A percentile compares a stretch with the other conserved stretches of the same genome.
phyloP scores from a whole-genome alignment of 2,329 filamentous ascomycete genomes.

The Alternaria rosae region DNA sequence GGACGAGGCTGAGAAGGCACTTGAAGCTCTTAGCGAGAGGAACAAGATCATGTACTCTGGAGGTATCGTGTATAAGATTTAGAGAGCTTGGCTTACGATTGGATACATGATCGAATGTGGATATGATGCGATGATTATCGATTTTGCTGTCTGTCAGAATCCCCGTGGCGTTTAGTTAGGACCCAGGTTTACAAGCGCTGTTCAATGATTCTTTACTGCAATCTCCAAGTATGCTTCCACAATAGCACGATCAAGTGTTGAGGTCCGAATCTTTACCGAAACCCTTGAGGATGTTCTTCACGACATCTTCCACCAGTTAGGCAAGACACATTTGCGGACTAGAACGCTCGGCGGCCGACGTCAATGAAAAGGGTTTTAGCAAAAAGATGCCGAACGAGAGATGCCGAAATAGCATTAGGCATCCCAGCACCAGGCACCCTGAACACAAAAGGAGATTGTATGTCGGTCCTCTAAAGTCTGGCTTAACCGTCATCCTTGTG shows the following conservation, averaged over 20 bases:
- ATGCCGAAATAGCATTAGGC: neutral
- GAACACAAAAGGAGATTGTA: neutral
- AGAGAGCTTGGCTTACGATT: conserved; percentile 1
- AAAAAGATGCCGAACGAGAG: neutral
- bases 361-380: neutral
- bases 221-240: neutral
- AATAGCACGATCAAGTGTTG: neutral
- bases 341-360: neutral
- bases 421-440: neutral
- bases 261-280: neutral
- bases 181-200: neutral
- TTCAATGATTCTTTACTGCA: neutral
- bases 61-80: conserved; percentile 60
- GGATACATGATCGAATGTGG: neutral
- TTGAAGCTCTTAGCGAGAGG: conserved; percentile 79
- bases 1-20: conserved; percentile 76
- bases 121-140: neutral
- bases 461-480: neutral
- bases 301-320: neutral
- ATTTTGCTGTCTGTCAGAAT: neutral
- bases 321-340: neutral
- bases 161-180: neutral
- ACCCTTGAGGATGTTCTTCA: too few species aligned
- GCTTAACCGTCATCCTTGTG: neutral
- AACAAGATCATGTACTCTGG: conserved; percentile 83